These are phyloP conservation scores for Globisporangium nagaii DNA, from an alignment of 352 stramenopile genomes.

Conservation along the genomic window DNA sequence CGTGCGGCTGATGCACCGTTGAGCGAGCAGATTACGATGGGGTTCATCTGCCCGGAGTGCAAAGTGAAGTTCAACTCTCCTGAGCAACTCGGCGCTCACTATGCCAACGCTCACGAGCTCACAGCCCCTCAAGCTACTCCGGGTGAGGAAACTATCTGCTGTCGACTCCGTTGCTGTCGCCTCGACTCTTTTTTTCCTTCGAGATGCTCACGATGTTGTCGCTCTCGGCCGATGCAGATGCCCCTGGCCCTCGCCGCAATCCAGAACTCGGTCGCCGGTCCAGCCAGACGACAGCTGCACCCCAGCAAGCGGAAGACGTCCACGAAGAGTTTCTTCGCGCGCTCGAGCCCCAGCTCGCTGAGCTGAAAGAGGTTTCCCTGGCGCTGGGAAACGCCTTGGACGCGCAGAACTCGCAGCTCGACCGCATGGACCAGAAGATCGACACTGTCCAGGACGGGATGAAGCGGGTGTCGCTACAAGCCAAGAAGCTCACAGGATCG, in stretches of 20 bases:
- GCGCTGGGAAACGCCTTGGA: constrained; percentile 55
- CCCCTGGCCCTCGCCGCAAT: neutral
- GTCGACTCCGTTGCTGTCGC: too few relatives aligned
- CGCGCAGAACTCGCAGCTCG: constrained; percentile 56
- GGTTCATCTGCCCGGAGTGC: constrained; percentile 82
- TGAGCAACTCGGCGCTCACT: constrained; percentile 53
- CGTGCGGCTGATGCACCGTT: constrained; percentile 6
- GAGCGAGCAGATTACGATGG: constrained; percentile 59
- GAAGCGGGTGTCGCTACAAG: constrained; percentile 62
- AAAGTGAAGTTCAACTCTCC: constrained; percentile 58
- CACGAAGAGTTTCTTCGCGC: constrained; percentile 43
- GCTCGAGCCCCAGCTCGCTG: constrained; percentile 49
- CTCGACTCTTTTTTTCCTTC: too few relatives aligned
- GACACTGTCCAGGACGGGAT: constrained; percentile 62
- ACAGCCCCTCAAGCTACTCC: neutral
- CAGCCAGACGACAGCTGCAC: neutral
- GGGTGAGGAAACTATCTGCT: too few relatives aligned
- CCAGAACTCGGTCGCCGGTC: neutral
- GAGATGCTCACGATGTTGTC: too few relatives aligned
- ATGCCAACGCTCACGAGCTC: constrained; percentile 37
- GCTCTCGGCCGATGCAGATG: too few relatives aligned
- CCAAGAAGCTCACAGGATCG: constrained; percentile 39
- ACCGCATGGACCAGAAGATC: constrained; percentile 56
- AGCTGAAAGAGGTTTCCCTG: constrained; percentile 66
- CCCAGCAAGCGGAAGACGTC: constrained; percentile 15